phyloP scores from a whole-genome alignment of 148 eudicot species.

The Camellia granthamiana region DNA sequence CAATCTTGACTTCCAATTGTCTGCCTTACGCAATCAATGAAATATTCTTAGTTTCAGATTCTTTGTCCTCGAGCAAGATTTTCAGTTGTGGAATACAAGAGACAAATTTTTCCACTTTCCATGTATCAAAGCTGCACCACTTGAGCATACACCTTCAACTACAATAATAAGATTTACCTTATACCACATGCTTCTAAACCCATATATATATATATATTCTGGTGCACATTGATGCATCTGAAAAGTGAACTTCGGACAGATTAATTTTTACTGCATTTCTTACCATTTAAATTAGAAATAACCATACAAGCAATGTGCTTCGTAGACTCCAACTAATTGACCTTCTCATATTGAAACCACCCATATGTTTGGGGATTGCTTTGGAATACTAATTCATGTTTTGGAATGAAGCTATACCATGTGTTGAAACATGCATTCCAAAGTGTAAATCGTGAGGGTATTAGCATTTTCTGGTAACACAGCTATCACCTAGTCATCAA shows the following conservation, averaged over 20 bases:
- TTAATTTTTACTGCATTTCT: neutral
- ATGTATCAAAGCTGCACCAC: neutral
- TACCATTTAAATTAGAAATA: neutral
- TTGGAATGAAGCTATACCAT: too few species aligned
- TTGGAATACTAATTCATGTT: too few species aligned
- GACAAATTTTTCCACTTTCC: neutral
- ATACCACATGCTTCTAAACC: neutral
- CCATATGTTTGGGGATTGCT: neutral
- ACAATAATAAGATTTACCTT: neutral
- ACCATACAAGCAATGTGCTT: neutral
- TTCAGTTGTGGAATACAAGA: neutral
- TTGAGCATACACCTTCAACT: neutral
- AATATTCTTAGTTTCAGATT: neutral
- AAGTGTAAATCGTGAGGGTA: too few species aligned
- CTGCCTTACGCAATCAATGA: neutral
- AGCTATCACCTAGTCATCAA: neutral
- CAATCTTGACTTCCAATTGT: neutral
- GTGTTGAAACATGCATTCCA: too few species aligned
- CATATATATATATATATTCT: neutral
- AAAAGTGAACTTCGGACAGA: neutral
- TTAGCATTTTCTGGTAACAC: too few species aligned
- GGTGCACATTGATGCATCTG: neutral
- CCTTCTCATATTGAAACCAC: neutral
- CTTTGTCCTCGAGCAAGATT: neutral
- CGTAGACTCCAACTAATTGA: neutral